Evolutionary conservation across 257 asterid genomes (phyloP).

Genomic region (Gardenia jasminoides): DNA sequence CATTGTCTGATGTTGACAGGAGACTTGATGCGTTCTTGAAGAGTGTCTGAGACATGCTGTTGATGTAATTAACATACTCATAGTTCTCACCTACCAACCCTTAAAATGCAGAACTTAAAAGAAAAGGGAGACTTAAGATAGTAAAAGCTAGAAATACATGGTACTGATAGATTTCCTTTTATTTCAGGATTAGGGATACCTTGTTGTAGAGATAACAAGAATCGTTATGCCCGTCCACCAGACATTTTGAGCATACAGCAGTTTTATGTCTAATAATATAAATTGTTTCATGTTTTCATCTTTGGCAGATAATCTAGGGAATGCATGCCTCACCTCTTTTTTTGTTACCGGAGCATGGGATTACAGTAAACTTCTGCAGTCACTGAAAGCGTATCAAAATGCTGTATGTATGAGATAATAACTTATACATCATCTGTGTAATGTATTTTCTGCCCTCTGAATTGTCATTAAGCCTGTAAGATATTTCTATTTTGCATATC

Average conservation of each 20-base stretch:
- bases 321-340: conserved; percentile 84
- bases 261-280: not conserved
- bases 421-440: not conserved
- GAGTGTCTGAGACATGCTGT: not conserved
- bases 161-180: not conserved
- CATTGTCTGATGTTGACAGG: not conserved
- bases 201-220: not conserved
- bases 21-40: not conserved
- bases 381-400: conserved; percentile 91
- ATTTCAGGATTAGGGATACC: not conserved
- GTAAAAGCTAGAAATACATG: not conserved
- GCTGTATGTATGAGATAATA: conserved; percentile 58
- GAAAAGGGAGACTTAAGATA: not conserved
- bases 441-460: not conserved
- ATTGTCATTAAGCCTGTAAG: not conserved
- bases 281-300: conserved; percentile 7
- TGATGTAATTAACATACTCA: not conserved
- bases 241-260: not conserved
- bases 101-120: not conserved
- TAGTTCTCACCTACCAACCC: not conserved
- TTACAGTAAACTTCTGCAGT: conserved; percentile 65
- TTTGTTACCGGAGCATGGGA: conserved; percentile 91
- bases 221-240: not conserved
- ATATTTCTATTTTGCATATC: conserved; percentile 28
- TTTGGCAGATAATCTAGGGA: conserved; percentile 80